Evolutionary conservation across 1,284 basidiomycete genomes (phyloP), one percentile per base, ranked within the genome.

Genomic region (Tremellales sp.): DNA sequence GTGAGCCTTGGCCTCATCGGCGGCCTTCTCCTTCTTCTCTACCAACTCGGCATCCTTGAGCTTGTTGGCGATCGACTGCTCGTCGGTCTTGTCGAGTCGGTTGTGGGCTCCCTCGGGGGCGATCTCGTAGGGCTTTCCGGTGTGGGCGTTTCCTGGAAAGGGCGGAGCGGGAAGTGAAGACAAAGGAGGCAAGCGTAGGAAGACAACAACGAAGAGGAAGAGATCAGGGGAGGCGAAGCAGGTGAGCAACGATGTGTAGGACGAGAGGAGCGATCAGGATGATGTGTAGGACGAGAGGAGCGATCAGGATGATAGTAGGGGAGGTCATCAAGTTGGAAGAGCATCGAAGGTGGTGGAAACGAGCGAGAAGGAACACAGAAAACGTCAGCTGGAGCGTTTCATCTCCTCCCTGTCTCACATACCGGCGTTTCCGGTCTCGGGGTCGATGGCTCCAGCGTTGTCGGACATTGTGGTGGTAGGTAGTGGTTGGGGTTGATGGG

Each of bases 71-170:
- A 51, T 50, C 16, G 56, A 54, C 47, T 60, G 59, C 50, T 65
- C 48, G 55, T 67, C 65, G 26, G 59, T 65, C 16, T 40, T 22
- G 53, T 67, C 65, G 27, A 63, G 45, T 24, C 63, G 58, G 48
- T 52, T 40, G 58, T 67, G 65, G 19, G 63, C 54, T 45, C 58
- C 42, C 24, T 58, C 50, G 25, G 55, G 55, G 40, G 56, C 65
- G 33, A 36, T 16, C 47, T 65, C 64, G 51, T 51, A 63, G 10
- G 39, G 45, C 40, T 58, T 43, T 14, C 61, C 61, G 39, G 63
- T 67, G 37, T 63, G 53, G 43, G 63, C 55, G 61, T 65, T 58
- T 41, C 62, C 63, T 60, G 37, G 13, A 10, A 13, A 14, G 29
- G 5, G 26, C 12, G 19, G 18, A 24, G 5, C 7, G 22, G 31